Percentiles rank a stretch among this genome's conserved stretches.
These are phyloP conservation scores for Nadsonia commutata DNA, from an alignment of 1,139 yeast species.

Conservation along the genomic window DNA sequence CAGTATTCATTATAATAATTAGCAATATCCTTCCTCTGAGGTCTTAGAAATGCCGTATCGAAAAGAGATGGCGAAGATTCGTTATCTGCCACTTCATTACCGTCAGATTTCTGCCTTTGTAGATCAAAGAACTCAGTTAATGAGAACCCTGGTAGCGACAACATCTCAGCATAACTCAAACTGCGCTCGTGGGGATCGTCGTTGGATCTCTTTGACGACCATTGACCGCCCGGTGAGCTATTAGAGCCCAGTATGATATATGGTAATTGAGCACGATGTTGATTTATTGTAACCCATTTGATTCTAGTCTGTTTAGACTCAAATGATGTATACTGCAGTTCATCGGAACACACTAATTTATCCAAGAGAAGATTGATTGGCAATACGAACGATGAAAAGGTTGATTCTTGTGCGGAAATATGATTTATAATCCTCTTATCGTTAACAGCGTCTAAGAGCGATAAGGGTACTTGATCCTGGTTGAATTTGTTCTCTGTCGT, in stretches of 20 bases:
- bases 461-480: not conserved
- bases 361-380: conserved; percentile 21
- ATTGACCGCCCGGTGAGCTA: conserved; percentile 23
- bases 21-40: conserved; percentile 19
- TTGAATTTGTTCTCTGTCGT: conserved; percentile 1
- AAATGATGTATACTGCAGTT: conserved; percentile 14
- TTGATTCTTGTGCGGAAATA: conserved; percentile 13
- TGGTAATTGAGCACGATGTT: conserved; percentile 1
- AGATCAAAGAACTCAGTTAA: conserved; percentile 18
- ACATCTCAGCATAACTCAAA: conserved; percentile 24
- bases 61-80: conserved; percentile 3
- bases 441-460: conserved; percentile 15
- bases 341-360: conserved; percentile 19
- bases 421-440: conserved; percentile 13
- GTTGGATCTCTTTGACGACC: conserved; percentile 16
- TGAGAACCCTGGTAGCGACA: conserved; percentile 22
- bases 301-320: conserved; percentile 15
- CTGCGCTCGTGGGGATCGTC: conserved; percentile 14
- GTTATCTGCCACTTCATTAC: too few relatives aligned
- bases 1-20: conserved; percentile 20
- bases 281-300: conserved; percentile 13
- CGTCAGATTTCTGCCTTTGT: too few relatives aligned
- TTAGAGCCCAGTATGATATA: conserved; percentile 19
- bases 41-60: conserved; percentile 18
- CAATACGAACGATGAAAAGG: conserved; percentile 15